A percentile compares a stretch with the other conserved stretches of the same genome.
These are phyloP conservation scores for Vanderwaltozyma yarrowii DNA, from an alignment of 805 yeast genomes.

Conservation along the genomic window DNA sequence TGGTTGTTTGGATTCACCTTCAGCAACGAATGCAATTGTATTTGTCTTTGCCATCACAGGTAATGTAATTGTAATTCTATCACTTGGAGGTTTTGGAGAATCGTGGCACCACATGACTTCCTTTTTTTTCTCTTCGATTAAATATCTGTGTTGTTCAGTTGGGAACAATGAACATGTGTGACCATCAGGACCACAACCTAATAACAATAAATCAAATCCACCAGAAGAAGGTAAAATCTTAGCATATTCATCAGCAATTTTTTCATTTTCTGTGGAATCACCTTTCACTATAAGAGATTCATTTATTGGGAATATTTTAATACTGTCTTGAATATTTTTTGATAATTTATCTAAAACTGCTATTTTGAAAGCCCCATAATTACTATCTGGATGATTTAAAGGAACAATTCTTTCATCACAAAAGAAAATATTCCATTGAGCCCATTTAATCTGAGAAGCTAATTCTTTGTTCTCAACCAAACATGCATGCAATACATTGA, in stretches of 20 bases:
- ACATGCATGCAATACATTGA: conserved; percentile 55
- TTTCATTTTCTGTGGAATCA: conserved; percentile 38
- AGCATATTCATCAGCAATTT: conserved; percentile 57
- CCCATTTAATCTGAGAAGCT: conserved; percentile 46
- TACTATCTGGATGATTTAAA: conserved; percentile 71
- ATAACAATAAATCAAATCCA: conserved; percentile 51
- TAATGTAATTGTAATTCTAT: conserved; percentile 82
- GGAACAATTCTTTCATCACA: conserved; percentile 90
- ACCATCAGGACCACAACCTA: conserved; percentile 95
- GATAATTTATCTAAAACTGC: conserved; percentile 46
- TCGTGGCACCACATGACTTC: conserved; percentile 59
- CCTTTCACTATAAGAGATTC: conserved; percentile 49
- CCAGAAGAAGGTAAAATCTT: conserved; percentile 36
- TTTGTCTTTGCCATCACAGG: conserved; percentile 48
- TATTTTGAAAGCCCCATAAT: conserved; percentile 67
- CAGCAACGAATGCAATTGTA: conserved; percentile 71
- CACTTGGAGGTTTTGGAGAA: conserved; percentile 90
- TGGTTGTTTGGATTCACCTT: conserved; percentile 75
- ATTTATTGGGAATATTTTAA: conserved; percentile 50
- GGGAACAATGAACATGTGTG: conserved; percentile 93
- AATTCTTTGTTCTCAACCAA: conserved; percentile 47
- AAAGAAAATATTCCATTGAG: conserved; percentile 71
- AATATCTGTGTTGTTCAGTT: conserved; percentile 46
- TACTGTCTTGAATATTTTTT: conserved; percentile 32
- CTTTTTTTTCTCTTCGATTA: conserved; percentile 38